These are phyloP conservation scores for Umbelopsis sp. DNA, from an alignment of 371 early-diverging fungal genomes.

Conservation along the genomic window DNA sequence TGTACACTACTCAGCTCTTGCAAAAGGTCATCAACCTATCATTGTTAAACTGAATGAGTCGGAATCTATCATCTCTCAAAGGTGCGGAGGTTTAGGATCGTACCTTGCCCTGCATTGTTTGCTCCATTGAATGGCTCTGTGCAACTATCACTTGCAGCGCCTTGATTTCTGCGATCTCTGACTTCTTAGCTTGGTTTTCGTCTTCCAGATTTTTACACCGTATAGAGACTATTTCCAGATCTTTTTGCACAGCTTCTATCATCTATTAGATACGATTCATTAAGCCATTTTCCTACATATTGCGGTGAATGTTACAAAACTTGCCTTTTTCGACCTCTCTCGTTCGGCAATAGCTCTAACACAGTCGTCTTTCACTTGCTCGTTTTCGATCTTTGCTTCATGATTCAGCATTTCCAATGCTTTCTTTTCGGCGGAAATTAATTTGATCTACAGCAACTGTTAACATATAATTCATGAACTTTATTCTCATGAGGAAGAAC, in stretches of 20 bases:
- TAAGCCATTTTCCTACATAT: neutral
- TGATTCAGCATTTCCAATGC: neutral
- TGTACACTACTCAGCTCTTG: conserved; percentile 18
- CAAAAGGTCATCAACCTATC: conserved; percentile 16
- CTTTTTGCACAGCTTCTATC: conserved; percentile 7
- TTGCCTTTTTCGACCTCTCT: conserved; percentile 5
- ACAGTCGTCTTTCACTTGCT: conserved; percentile 12
- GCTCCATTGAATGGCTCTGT: neutral
- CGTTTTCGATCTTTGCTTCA: neutral
- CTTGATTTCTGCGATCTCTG: conserved; percentile 3
- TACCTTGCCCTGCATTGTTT: conserved; percentile 18
- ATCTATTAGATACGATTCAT: neutral
- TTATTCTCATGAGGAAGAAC: neutral
- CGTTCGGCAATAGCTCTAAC: conserved; percentile 2
- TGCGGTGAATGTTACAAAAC: neutral
- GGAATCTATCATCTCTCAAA: no score
- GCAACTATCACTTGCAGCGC: conserved; percentile 12
- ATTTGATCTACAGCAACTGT: neutral
- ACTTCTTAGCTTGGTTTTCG: neutral
- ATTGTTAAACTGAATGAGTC: neutral
- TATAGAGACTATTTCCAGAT: neutral
- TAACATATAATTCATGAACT: neutral
- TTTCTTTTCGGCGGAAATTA: neutral
- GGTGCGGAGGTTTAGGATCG: neutral
- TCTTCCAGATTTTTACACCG: conserved; percentile 8